Conservation (phyloP, 306 rosid genomes). For the Biancaea sappan region DNA sequence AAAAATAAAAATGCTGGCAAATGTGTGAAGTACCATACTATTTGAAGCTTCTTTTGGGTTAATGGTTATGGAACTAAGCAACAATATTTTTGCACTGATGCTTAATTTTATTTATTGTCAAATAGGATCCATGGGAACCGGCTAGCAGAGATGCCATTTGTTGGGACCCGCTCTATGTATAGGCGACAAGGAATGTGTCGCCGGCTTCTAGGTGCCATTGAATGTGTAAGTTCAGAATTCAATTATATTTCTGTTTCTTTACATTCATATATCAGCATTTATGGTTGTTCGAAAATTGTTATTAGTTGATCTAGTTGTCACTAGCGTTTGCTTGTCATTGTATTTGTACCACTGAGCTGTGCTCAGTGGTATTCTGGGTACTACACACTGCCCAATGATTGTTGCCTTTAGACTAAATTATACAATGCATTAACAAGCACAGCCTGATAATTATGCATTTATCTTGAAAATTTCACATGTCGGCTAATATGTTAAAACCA, state of each 20-base stretch:
- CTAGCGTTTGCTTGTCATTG: not conserved
- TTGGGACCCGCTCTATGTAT: constrained; percentile 88
- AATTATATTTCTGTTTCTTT: constrained; percentile 16
- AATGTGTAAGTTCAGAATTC: constrained; percentile 57
- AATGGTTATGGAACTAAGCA: not conserved
- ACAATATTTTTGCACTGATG: constrained; percentile 25
- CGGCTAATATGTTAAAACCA: not conserved
- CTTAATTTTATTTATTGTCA: constrained; percentile 33
- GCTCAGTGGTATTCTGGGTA: not conserved
- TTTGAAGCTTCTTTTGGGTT: not conserved
- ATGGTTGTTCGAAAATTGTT: not conserved
- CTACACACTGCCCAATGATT: not conserved
- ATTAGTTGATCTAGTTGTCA: constrained; percentile 5
- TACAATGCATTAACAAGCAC: not conserved
- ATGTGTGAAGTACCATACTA: not conserved
- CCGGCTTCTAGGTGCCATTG: constrained; percentile 78
- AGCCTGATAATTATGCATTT: not conserved
- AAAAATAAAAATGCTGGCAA: not conserved
- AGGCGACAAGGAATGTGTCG: constrained; percentile 98
- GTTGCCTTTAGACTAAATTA: not conserved
- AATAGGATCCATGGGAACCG: constrained; percentile 83
- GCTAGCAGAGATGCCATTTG: constrained; percentile 96
- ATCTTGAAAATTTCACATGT: not conserved
- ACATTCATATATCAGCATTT: not conserved
- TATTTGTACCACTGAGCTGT: not conserved